Conservation (phyloP, 257 asterid genomes). For the Solanum neorickii region DNA sequence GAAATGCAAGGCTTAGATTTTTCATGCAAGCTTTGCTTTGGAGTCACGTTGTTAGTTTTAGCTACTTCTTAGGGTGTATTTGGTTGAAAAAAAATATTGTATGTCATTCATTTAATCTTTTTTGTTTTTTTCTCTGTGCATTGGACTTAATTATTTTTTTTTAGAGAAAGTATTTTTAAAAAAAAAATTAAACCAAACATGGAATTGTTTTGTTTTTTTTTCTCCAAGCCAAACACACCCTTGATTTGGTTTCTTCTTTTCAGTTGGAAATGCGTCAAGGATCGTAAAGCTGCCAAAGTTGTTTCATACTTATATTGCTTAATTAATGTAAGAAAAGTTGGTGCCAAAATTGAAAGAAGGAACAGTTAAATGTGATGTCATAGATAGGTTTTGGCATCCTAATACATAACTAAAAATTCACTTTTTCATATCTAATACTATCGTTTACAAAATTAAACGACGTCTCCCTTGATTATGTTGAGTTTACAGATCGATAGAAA, state of each 20-base stretch:
- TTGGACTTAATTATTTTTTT: background rate
- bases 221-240: background rate
- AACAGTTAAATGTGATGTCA: background rate
- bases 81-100: background rate
- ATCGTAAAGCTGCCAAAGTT: background rate
- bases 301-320: background rate
- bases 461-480: background rate
- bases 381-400: background rate
- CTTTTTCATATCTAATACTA: background rate
- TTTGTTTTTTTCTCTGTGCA: background rate
- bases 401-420: background rate
- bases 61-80: background rate
- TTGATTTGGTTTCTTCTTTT: background rate
- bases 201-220: background rate
- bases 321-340: background rate
- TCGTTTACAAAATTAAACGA: background rate
- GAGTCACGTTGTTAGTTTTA: constrained; percentile 4
- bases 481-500: background rate
- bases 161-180: background rate
- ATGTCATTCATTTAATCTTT: background rate
- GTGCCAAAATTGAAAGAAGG: background rate
- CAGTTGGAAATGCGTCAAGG: background rate
- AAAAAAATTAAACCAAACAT: background rate
- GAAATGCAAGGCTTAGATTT: background rate
- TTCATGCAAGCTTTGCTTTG: constrained; percentile 4